Evolutionary conservation across 331 rosid genomes (phyloP), one percentile per base, ranked within the genome.

Genomic region (Spiraea crenata): DNA sequence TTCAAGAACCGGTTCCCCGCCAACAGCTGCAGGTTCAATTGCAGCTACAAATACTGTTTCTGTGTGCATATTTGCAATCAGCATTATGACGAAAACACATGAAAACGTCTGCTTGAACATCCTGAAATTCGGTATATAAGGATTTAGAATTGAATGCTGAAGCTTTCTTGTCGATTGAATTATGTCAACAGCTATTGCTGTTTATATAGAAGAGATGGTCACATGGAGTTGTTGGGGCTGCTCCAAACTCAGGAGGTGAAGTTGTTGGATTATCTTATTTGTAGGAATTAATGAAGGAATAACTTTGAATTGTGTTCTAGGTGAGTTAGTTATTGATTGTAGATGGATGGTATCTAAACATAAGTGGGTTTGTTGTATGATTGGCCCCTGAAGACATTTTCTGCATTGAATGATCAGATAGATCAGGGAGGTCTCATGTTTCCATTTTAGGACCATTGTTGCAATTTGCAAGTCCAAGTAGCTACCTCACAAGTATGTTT

Each of bases 1-100:
- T 74, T 92, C 98, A 66, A 90, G 81, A 9, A 90, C 65, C 0
- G 92, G 74, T 76, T 90, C 92, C 39, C 78, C 82, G 2, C 80
- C 72, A 20, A 79, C 84, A 44, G 80, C 71, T 52, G 77, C 72
- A 5, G 90, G 88, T 42, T 80, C 87, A 69, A 84, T 78, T 70
- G 82, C 82, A 57, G 79, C 80, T 69, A 58, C 62, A 19, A 31
- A 45, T 59, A 16, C 41, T 10, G 64, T 65, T 39, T 68, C 67
- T 56, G 55, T 45, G 71, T 81, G 79, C 68, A 81, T 81, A 67
- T 76, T 46, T 34, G 67, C 37, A 70, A 74, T 8, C 50, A 79
- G 56, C 70, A 82, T 73, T 69, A 76, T 62, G 2, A 85, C 61
- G 76, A 85, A 66, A 76, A 65, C 4, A 6, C 75, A 63, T 3